These are phyloP conservation scores for Venturia nashicola DNA, from an alignment of 2,329 filamentous ascomycete species.

Conservation along the genomic window DNA sequence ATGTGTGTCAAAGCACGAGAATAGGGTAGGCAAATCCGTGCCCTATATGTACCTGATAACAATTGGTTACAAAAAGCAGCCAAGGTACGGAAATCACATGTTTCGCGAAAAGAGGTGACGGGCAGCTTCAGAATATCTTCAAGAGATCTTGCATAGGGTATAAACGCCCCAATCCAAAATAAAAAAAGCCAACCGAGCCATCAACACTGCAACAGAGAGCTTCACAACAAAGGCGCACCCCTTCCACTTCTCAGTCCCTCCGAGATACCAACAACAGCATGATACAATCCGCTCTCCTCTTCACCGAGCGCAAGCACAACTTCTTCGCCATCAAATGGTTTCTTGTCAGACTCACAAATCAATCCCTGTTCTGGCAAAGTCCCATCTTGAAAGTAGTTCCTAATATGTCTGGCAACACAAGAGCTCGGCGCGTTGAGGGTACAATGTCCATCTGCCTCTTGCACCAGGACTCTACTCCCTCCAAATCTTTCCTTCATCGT, in stretches of 20 bases:
- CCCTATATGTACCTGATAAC: too few relatives aligned
- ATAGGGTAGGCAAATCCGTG: too few relatives aligned
- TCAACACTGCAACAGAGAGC: background rate
- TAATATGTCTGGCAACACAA: constrained; percentile 23
- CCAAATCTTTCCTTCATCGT: constrained; percentile 8
- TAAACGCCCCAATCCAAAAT: background rate
- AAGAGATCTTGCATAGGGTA: background rate
- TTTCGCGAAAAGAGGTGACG: too few relatives aligned
- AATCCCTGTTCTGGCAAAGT: constrained; percentile 32
- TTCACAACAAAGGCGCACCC: background rate
- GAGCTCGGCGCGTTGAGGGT: constrained; percentile 22
- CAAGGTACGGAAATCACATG: too few relatives aligned
- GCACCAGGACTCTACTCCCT: constrained; percentile 22
- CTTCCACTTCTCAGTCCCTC: background rate
- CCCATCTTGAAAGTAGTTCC: constrained; percentile 29
- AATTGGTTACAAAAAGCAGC: too few relatives aligned
- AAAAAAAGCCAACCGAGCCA: background rate
- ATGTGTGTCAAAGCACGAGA: too few relatives aligned
- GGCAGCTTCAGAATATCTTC: too few relatives aligned
- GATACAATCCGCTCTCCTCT: background rate
- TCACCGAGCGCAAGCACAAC: background rate
- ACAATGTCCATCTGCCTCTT: constrained; percentile 34
- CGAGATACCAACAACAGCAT: background rate
- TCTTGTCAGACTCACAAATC: constrained; percentile 22
- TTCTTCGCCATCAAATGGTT: constrained; percentile 7